phyloP scores from a whole-genome alignment of 768 basidiomycete genomes.

The Gloeopeniophorella convolvens region DNA sequence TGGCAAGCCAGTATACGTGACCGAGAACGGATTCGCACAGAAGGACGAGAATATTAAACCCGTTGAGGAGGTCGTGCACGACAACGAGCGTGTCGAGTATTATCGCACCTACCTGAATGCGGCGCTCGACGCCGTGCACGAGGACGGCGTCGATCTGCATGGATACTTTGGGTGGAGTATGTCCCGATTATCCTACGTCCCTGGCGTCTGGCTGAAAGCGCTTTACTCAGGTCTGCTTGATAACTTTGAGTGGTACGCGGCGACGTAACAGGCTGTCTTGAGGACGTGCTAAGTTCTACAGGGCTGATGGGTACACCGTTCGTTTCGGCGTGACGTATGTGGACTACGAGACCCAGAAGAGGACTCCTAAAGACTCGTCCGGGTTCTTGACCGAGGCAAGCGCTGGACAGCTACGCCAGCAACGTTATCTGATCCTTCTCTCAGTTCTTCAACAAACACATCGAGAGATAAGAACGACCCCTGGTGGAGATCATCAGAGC shows the following conservation, averaged over 20 bases:
- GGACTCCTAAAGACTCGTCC: slow-evolving; percentile 26
- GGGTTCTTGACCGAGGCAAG: slow-evolving; percentile 25
- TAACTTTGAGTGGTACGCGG: slow-evolving; percentile 38
- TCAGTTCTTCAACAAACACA: too few relatives aligned
- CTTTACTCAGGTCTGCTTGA: slow-evolving; percentile 30
- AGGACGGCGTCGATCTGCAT: slow-evolving; percentile 33
- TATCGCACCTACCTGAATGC: slow-evolving; percentile 33
- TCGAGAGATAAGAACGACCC: too few relatives aligned
- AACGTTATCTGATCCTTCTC: too few relatives aligned
- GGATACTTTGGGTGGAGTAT: slow-evolving; percentile 38
- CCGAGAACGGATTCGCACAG: slow-evolving; percentile 41
- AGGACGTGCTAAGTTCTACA: not conserved
- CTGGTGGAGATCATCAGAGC: too few relatives aligned
- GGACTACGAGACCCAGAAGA: slow-evolving; percentile 29
- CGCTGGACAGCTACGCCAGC: too few relatives aligned
- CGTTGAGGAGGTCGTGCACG: slow-evolving; percentile 30
- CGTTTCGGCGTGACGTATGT: slow-evolving; percentile 42
- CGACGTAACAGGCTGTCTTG: not conserved
- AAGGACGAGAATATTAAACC: slow-evolving; percentile 34
- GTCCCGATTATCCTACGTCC: slow-evolving; percentile 15
- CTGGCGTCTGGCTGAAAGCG: not conserved
- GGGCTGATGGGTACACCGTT: slow-evolving; percentile 37
- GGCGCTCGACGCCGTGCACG: slow-evolving; percentile 31
- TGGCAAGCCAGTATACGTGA: slow-evolving; percentile 34
- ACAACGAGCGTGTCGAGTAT: slow-evolving; percentile 37